Evolutionary conservation across 1,139 yeast genomes (phyloP), one percentile per base, ranked within the genome.

Genomic region (Debaryomycetaceae sp.): DNA sequence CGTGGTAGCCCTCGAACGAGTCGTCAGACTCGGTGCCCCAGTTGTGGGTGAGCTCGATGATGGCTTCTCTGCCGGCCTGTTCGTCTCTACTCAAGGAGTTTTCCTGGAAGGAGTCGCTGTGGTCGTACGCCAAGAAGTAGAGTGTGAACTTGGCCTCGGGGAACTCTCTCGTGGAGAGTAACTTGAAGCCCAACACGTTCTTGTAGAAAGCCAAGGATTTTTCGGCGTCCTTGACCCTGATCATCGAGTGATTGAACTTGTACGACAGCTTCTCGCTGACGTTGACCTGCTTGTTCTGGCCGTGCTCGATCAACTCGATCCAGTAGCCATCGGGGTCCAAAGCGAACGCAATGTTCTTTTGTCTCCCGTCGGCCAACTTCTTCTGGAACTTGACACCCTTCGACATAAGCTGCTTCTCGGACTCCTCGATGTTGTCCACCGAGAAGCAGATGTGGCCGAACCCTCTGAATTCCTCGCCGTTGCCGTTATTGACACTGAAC

Each of bases 291-390:
- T 75, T 72, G 56, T 63, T 63, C 41, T 69, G 58, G 29, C 68
- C 75, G 60, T 90, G 83, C 57, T 83, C 83, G 54, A 91, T 79
- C 58, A 93, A 72, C 72, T 93, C 99, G 57, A 93, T 78, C 99
- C 99, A 93, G 71, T 93, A 93, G 54, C 95, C 95, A 66, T 93
- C 93, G 5, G 98, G 97, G 60, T 93, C 99, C 55, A 90, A 78
- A 2, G 84, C 96, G 66, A 93, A 93, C 0, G 98, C 98, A 69
- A 93, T 90, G 62, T 89, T 76, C 65, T 83, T 85, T 67, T 88
- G 96, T 67, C 97, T 83, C 24, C 99, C 99, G 59, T 93, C 98
- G 39, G 79, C 63, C 56, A 90, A 72, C 59, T 76, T 86, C 76
- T 93, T 93, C 68, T 90, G 82, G 72, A 93, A 93, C 44, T 67